phyloP scores from a whole-genome alignment of 768 basidiomycete genomes.

The Auriscalpium microsporum region DNA sequence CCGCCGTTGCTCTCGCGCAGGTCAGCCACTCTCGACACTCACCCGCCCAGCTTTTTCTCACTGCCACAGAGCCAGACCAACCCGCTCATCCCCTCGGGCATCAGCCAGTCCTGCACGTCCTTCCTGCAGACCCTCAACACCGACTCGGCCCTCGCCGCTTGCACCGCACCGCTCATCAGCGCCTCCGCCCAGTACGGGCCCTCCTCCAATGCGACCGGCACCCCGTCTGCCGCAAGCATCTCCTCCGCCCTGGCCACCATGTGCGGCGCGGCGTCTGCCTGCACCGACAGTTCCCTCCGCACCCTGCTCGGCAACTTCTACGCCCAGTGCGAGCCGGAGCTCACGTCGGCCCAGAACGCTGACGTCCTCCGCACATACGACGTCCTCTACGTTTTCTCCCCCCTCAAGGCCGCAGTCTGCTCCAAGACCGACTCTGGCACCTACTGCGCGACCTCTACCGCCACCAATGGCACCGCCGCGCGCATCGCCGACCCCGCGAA shows the following conservation, averaged over 20 bases:
- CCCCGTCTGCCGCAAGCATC: conserved; percentile 35
- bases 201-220: conserved; percentile 27
- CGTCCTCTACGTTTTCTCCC: conserved; percentile 60
- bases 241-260: conserved; percentile 41
- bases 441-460: conserved; percentile 53
- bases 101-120: conserved; percentile 42
- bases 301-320: conserved; percentile 61
- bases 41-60: conserved; percentile 6
- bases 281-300: conserved; percentile 52
- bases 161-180: conserved; percentile 53
- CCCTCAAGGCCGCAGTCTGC: conserved; percentile 64
- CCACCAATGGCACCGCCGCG: conserved; percentile 12
- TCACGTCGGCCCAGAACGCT: conserved; percentile 40
- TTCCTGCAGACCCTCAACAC: conserved; percentile 60
- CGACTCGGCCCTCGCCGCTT: conserved; percentile 47
- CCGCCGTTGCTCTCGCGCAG: conserved; percentile 38
- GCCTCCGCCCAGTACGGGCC: conserved; percentile 51
- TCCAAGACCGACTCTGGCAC: conserved; percentile 59
- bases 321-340: conserved; percentile 59
- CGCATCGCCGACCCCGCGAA: conserved; percentile 13
- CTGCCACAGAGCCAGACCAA: conserved; percentile 17
- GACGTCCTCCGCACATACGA: conserved; percentile 69
- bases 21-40: conserved; percentile 23
- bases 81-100: conserved; percentile 60
- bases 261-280: conserved; percentile 43